Evolutionary conservation across 192 early-diverging fungal species (phyloP).

Genomic region (Rhizophagus prolifer): DNA sequence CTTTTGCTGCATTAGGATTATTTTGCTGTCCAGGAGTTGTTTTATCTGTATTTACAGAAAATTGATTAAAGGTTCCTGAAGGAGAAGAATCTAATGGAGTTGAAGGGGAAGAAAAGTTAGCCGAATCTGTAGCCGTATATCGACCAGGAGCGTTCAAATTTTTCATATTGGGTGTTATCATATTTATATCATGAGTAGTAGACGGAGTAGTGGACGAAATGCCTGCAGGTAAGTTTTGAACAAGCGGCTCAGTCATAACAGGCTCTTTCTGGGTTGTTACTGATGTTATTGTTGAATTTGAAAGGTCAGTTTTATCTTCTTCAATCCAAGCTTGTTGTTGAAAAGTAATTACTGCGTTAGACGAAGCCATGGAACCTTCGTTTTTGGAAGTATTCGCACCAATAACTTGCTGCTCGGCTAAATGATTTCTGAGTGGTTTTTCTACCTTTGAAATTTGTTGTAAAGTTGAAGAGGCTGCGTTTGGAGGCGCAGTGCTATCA

Average conservation of each 20-base stretch:
- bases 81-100: conserved; percentile 3
- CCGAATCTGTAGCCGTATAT: not conserved
- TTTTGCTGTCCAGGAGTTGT: conserved; percentile 5
- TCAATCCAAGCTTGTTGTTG: not conserved
- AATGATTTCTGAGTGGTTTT: not conserved
- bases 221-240: not conserved
- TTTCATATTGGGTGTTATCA: not conserved
- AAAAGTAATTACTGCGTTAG: not conserved
- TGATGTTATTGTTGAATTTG: not conserved
- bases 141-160: not conserved
- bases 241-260: not conserved
- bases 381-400: not conserved
- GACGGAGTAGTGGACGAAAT: not conserved
- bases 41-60: conserved; percentile 26
- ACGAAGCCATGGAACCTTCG: not conserved
- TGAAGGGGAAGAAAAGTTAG: not conserved
- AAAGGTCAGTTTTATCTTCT: not conserved
- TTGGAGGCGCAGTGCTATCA: not conserved
- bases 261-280: not conserved
- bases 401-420: not conserved
- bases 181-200: not conserved
- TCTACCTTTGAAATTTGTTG: not conserved
- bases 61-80: conserved; percentile 21
- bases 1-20: conserved; percentile 18
- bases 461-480: not conserved